Percentiles rank a stretch among this genome's conserved stretches.
phyloP scores from a whole-genome alignment of 2,329 filamentous ascomycete species.

The Colletotrichum ledebouriae region DNA sequence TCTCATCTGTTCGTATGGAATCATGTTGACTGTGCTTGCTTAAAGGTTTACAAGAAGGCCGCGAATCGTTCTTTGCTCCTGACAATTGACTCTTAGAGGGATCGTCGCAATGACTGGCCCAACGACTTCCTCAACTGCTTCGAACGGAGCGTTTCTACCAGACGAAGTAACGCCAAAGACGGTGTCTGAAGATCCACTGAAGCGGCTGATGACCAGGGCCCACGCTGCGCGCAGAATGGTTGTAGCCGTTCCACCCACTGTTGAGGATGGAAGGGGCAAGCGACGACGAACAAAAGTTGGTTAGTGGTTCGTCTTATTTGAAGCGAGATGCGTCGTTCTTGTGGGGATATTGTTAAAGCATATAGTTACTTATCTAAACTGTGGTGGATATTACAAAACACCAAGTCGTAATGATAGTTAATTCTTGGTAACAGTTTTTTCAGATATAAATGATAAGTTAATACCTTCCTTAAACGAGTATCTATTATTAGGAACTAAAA shows the following conservation, averaged over 20 bases:
- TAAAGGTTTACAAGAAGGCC: conserved; percentile 46
- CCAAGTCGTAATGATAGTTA: too few species aligned
- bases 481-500: too few species aligned
- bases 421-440: too few species aligned
- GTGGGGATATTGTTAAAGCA: too few species aligned
- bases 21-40: conserved; percentile 47
- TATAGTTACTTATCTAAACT: too few species aligned
- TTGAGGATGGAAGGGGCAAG: too few species aligned
- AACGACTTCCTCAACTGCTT: conserved; percentile 46
- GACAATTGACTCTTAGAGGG: conserved; percentile 22
- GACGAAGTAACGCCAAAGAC: conserved; percentile 58
- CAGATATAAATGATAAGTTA: too few species aligned
- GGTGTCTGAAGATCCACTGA: conserved; percentile 53
- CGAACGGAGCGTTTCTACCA: conserved; percentile 44
- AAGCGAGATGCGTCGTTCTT: not conserved
- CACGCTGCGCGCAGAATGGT: conserved; percentile 52
- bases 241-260: conserved; percentile 5
- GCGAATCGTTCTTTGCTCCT: conserved; percentile 2
- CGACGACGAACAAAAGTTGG: conserved; percentile 14
- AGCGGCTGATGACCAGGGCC: conserved; percentile 55
- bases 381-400: too few species aligned
- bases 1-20: conserved; percentile 49
- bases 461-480: too few species aligned
- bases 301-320: too few species aligned
- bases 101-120: conserved; percentile 46